Base-by-base conservation (phyloP, 2,329 filamentous ascomycete species). In the Ceratocystis diversiconidia region DNA sequence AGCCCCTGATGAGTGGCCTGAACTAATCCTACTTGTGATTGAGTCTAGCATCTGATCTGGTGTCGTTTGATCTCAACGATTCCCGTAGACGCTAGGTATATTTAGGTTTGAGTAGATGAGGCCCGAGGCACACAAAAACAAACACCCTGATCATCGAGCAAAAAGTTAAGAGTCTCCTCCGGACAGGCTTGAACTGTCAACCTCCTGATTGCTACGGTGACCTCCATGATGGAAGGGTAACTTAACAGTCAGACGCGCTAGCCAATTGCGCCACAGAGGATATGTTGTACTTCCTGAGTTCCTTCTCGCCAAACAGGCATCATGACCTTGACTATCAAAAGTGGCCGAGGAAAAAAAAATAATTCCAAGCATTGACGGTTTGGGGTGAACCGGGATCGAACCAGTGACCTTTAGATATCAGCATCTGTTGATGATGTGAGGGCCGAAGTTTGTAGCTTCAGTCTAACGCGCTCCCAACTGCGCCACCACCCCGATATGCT, bases 221-320 rank as follows among this genome's bases (percentile, higher is more conserved):
- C 15, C 17, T 17, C 50, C 25, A 7, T 17, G 8, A 19, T 32
- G 10, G 50, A 32, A 32, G 6, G 22, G 17, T 7, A 32, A 12
- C n/a, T 41, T 81, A 82, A 82, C 79, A 82, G 79, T 81, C 79
- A 78, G 76, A 82, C 80, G 79, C 79, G 79, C 79, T 82, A 82
- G 78, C 79, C 80, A 81, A 79, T 72, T 77, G 75, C 69, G 76
- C 75, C 74, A 84, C 79, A 57, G 66, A 67, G 66, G 66, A 67
- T 60, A 7, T 22, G 1, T 50, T 3, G 7, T 50, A 22, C 19
- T 50, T 50, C 6, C 1, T 50, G n/a, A 10, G 2, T 10, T 12
- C 3, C 12, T 5, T 8, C 6, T 2, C 46, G n/a, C 17, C 46
- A 50, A 50, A 22, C 5, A 25, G 17, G 22, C 6, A 50, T 50